A percentile compares a stretch with the other conserved stretches of the same genome.
Evolutionary conservation across 768 basidiomycete species (phyloP).

Genomic region (Asterophora lycoperdoides): DNA sequence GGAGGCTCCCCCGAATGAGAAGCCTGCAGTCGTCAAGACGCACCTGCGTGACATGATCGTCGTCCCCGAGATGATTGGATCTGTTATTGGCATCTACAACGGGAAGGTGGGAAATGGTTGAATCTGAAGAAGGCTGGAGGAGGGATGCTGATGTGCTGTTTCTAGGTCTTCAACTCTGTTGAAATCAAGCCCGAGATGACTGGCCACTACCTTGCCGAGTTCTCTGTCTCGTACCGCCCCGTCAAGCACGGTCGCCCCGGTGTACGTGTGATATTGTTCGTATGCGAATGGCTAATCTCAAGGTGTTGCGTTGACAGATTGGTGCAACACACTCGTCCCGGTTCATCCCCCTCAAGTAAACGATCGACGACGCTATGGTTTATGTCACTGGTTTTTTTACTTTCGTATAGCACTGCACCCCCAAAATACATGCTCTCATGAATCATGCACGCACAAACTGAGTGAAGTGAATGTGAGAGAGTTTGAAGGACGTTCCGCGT

Average conservation of each 20-base stretch:
- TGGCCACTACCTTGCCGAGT: constrained; percentile 98
- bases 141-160: constrained; percentile 1
- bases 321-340: constrained; percentile 90
- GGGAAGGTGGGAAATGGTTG: constrained; percentile 62
- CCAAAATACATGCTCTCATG: constrained; percentile 14
- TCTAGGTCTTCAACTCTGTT: constrained; percentile 86
- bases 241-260: constrained; percentile 99
- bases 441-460: not conserved
- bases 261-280: constrained; percentile 50
- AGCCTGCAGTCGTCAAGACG: constrained; percentile 98
- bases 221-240: constrained; percentile 95
- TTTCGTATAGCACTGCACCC: constrained; percentile 5
- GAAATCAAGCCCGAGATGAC: constrained; percentile 99
- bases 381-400: constrained; percentile 18
- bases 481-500: too few relatives aligned
- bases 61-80: constrained; percentile 99
- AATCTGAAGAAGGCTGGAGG: not conserved
- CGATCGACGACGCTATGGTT: constrained; percentile 17
- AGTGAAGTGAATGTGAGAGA: not conserved
- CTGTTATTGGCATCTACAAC: constrained; percentile 97
- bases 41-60: constrained; percentile 99
- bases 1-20: constrained; percentile 98
- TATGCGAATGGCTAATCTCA: not conserved
- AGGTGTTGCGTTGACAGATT: constrained; percentile 45
- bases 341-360: constrained; percentile 97